Percentiles rank a stretch among this genome's conserved stretches.
phyloP scores from a whole-genome alignment of 192 early-diverging fungal genomes.

The Phlyctochytrium bullatum region DNA sequence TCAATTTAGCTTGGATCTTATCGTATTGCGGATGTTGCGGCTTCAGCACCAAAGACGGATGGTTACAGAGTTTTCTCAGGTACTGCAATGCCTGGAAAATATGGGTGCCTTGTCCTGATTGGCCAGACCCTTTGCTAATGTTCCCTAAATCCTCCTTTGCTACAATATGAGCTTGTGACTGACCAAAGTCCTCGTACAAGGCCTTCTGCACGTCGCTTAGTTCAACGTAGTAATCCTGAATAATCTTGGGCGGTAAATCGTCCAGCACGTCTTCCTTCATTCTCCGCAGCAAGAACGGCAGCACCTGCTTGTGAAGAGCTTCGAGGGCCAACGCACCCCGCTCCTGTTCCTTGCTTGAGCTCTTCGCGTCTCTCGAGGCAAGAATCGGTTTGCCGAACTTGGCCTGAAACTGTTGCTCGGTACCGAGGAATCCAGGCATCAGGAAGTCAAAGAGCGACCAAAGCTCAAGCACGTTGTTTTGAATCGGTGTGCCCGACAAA shows the following conservation, averaged over 20 bases:
- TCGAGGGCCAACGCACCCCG: conserved; percentile 82
- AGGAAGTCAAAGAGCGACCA: conserved; percentile 98
- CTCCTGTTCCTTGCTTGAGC: conserved; percentile 55
- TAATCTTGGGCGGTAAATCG: conserved; percentile 98
- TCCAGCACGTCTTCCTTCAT: conserved; percentile 97
- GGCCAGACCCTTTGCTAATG: conserved; percentile 19
- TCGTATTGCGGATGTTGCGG: conserved; percentile 82
- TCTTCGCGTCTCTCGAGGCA: conserved; percentile 84
- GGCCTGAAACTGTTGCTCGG: conserved; percentile 93
- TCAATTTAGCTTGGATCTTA: conserved; percentile 63
- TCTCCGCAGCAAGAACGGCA: conserved; percentile 92
- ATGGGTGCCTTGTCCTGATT: conserved; percentile 58
- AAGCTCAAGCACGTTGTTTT: conserved; percentile 96
- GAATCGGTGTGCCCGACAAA: conserved; percentile 95
- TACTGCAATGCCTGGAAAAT: conserved; percentile 99
- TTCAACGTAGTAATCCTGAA: conserved; percentile 99
- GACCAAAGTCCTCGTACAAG: conserved; percentile 92
- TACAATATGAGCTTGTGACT: conserved; percentile 42
- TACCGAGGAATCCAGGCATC: conserved; percentile 97
- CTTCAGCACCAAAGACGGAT: conserved; percentile 83
- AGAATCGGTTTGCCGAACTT: conserved; percentile 90
- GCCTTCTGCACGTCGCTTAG: conserved; percentile 83
- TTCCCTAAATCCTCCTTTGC: conserved; percentile 44
- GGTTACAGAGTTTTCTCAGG: conserved; percentile 92
- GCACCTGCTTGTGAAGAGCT: conserved; percentile 91